Evolutionary conservation across 257 asterid species (phyloP).

Genomic region (Paulownia fortunei): DNA sequence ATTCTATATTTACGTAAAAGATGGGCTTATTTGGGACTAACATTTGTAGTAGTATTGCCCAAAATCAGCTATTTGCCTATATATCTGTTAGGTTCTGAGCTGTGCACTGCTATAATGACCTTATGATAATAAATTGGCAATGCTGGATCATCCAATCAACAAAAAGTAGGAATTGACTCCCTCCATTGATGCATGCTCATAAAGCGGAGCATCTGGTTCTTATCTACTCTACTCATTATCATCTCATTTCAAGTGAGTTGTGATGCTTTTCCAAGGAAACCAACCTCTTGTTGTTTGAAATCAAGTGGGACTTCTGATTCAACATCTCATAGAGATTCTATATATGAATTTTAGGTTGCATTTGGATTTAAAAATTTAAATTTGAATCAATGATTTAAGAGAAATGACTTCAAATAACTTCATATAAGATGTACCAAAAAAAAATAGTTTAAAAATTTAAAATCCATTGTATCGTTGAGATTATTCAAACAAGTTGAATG

Average conservation of each 20-base stretch:
- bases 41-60: too few species aligned
- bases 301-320: conserved; percentile 1
- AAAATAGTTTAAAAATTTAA: too few species aligned
- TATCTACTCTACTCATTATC: conserved; percentile 50
- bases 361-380: too few species aligned
- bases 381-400: too few species aligned
- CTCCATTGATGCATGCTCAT: conserved; percentile 19
- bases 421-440: too few species aligned
- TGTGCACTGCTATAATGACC: neutral
- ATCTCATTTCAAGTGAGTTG: conserved; percentile 30
- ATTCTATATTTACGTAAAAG: too few species aligned
- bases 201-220: conserved; percentile 61
- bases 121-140: neutral
- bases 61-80: too few species aligned
- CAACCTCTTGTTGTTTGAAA: conserved; percentile 26
- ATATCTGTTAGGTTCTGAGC: neutral
- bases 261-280: conserved; percentile 42
- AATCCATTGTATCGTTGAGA: too few species aligned
- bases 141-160: conserved; percentile 1
- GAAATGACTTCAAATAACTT: too few species aligned
- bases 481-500: too few species aligned
- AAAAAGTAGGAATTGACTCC: conserved; percentile 20
- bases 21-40: too few species aligned
- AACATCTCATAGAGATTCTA: conserved; percentile 32
- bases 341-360: conserved; percentile 31